Evolutionary conservation across 2,329 filamentous ascomycete species (phyloP).

Genomic region (Phaeosphaeriaceae sp.): DNA sequence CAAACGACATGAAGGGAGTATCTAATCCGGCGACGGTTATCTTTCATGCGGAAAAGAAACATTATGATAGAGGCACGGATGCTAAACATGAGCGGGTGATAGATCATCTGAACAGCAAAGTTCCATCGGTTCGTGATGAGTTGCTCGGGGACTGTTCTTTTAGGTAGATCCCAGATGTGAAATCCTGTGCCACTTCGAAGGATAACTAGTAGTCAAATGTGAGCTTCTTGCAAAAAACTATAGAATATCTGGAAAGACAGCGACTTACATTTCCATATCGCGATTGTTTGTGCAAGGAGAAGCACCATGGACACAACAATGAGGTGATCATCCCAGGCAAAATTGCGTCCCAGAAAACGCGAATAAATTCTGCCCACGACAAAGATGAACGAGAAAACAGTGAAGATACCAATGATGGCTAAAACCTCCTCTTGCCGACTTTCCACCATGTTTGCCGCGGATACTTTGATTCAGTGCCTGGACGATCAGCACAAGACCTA

Average conservation of each 20-base stretch:
- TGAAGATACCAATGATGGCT: conserved; percentile 34
- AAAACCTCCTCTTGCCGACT: conserved; percentile 37
- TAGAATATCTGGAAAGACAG: no score
- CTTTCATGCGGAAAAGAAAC: conserved; percentile 47
- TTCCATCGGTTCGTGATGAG: conserved; percentile 39
- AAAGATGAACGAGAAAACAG: conserved; percentile 36
- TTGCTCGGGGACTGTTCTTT: conserved; percentile 35
- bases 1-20: conserved; percentile 41
- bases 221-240: background rate
- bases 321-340: conserved; percentile 43
- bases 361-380: conserved; percentile 35
- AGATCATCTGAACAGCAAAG: conserved; percentile 47
- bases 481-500: no score
- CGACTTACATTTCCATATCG: conserved; percentile 32
- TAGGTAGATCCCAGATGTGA: conserved; percentile 39
- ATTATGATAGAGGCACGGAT: conserved; percentile 48
- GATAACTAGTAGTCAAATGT: conserved; percentile 26
- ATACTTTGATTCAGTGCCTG: background rate
- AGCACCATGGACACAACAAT: conserved; percentile 34
- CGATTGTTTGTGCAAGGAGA: conserved; percentile 30
- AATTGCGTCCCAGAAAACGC: conserved; percentile 39
- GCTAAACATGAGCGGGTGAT: conserved; percentile 46
- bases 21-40: conserved; percentile 35
- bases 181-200: conserved; percentile 43
- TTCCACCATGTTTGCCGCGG: conserved; percentile 25